Conservation (phyloP, 2,329 filamentous ascomycete species). For the Macrophomina phaseolina region DNA sequence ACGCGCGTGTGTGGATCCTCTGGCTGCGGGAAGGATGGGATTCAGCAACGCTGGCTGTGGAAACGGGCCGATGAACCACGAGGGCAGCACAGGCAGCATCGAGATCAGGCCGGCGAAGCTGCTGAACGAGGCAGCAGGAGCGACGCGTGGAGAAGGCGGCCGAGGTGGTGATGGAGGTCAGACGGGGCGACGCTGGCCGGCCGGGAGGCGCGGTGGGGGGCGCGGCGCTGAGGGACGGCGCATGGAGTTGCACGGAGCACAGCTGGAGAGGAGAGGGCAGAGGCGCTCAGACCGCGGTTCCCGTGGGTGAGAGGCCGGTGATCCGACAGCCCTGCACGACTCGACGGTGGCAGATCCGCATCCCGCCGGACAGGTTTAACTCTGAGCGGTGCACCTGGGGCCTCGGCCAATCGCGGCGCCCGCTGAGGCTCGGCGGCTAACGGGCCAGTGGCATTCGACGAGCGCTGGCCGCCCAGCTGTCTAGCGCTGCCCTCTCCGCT, state of each 20-base stretch:
- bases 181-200: not conserved
- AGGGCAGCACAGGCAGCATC: not conserved
- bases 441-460: slow-evolving; percentile 5
- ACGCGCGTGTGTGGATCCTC: slow-evolving; percentile 10
- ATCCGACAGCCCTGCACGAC: slow-evolving; percentile 9
- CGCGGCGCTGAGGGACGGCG: not conserved
- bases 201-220: not conserved
- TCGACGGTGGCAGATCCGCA: slow-evolving; percentile 21
- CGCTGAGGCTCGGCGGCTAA: slow-evolving; percentile 18
- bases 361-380: slow-evolving; percentile 16
- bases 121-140: not conserved
- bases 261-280: not conserved
- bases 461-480: not conserved
- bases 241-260: too few relatives aligned
- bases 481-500: not conserved
- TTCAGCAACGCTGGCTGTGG: slow-evolving; percentile 10
- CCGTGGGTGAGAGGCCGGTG: not conserved
- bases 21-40: slow-evolving; percentile 9
- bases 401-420: not conserved
- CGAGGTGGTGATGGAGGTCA: slow-evolving; percentile 1
- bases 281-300: not conserved
- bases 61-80: slow-evolving; percentile 20
- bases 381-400: not conserved
- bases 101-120: not conserved
- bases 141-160: not conserved